Evolutionary conservation across 2,329 filamentous ascomycete genomes (phyloP), one percentile per base, ranked within the genome.

Genomic region (Botrytis hyacinthi): DNA sequence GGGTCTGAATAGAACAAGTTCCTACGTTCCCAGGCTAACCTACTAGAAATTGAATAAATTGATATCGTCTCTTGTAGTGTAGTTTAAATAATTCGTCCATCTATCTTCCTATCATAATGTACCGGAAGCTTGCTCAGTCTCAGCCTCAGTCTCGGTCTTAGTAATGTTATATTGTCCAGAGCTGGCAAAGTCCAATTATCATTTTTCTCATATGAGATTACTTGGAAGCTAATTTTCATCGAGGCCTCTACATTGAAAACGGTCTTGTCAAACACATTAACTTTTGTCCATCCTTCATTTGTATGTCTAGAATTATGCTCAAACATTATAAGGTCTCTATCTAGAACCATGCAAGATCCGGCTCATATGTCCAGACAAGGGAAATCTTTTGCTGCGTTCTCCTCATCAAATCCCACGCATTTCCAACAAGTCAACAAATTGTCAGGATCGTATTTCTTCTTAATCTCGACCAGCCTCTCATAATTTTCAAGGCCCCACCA

Each of bases 391-490:
- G 26, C 57, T 10, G 72, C 70, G 3, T 22, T 71, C 18, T 69
- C 46, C 46, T 76, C 74, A 6, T 76, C 62, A 44, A 74, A 76
- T 16, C 75, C 75, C 22, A 76, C 71, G 67, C 76, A 76, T 61
- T 77, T 74, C 76, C 76, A 73, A 72, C 76, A 67, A 68, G 69
- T 42, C 12, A 78, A 76, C n/a, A 78, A 51, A 46, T 61, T 61
- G 12, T 75, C 73, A 40, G 76, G 76, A 74, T 77, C 76, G 69
- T 77, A 77, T 48, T 74, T 76, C 44, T 61, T 74, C 67, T 78
- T 77, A 29, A 78, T 78, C 42, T 66, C 73, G 32, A 75, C 40
- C 65, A 78, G 51, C 2, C 42, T 71, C 10, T 61, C 54, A 66
- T 77, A 77, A 60, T 77, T 78, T 20, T 75, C 61, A 29, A 29